phyloP scores from a whole-genome alignment of 1,139 yeast genomes.

The Suhomyces bokatorum region DNA sequence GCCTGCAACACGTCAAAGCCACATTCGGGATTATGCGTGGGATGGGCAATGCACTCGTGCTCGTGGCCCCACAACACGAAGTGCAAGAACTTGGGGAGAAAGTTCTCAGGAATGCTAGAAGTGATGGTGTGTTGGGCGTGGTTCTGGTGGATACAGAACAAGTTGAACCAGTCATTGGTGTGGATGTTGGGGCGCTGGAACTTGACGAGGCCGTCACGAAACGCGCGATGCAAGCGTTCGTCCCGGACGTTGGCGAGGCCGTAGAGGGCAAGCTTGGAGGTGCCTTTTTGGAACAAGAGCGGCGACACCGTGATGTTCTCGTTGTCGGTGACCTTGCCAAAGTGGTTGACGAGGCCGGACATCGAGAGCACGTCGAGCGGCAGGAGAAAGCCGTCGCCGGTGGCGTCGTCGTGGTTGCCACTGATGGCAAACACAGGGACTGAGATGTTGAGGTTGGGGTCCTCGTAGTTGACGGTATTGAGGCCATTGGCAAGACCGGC shows the following conservation, averaged over 20 bases:
- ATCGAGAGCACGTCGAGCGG: slow-evolving; percentile 86
- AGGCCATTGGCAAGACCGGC: slow-evolving; percentile 58
- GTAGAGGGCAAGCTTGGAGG: slow-evolving; percentile 78
- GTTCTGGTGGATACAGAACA: slow-evolving; percentile 92
- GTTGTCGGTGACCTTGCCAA: slow-evolving; percentile 78
- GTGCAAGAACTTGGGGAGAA: slow-evolving; percentile 78
- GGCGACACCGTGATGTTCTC: slow-evolving; percentile 81
- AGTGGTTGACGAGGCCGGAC: slow-evolving; percentile 83
- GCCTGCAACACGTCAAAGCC: slow-evolving; percentile 85
- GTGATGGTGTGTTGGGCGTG: slow-evolving; percentile 78
- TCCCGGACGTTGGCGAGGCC: slow-evolving; percentile 90
- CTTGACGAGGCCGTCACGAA: slow-evolving; percentile 76
- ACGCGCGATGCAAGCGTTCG: slow-evolving; percentile 80
- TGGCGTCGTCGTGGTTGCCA: slow-evolving; percentile 97
- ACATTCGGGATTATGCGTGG: slow-evolving; percentile 62
- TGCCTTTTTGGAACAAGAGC: slow-evolving; percentile 75
- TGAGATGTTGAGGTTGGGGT: slow-evolving; percentile 82
- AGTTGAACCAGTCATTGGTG: slow-evolving; percentile 73
- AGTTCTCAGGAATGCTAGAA: slow-evolving; percentile 79
- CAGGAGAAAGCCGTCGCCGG: slow-evolving; percentile 82
- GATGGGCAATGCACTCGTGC: slow-evolving; percentile 85
- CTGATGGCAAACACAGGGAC: slow-evolving; percentile 93
- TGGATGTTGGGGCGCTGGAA: slow-evolving; percentile 70
- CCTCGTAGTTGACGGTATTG: slow-evolving; percentile 81
- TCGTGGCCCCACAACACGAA: slow-evolving; percentile 97